A percentile compares a stretch with the other conserved stretches of the same genome.
Conservation (phyloP, 2,329 filamentous ascomycete genomes). For the Metarhizium anisopliae region DNA sequence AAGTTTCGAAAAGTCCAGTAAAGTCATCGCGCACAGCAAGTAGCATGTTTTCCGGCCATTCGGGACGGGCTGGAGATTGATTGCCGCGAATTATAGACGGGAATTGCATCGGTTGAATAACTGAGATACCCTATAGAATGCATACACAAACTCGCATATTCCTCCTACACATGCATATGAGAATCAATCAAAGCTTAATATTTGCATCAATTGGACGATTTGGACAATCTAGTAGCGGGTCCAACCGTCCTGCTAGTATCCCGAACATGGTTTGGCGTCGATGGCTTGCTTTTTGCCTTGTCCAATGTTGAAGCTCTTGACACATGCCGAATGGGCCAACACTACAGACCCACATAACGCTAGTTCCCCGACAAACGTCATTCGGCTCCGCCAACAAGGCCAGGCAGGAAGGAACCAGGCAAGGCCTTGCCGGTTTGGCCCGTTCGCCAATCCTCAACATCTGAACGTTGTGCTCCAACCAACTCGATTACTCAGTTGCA, state of each 20-base stretch:
- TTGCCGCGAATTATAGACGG: neutral
- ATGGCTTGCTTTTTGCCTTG: too few species aligned
- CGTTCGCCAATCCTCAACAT: neutral
- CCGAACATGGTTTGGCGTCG: too few species aligned
- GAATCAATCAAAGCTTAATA: neutral
- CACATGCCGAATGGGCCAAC: too few species aligned
- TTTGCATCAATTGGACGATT: neutral
- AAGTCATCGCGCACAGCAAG: neutral
- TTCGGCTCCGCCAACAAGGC: neutral
- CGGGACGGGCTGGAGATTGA: neutral
- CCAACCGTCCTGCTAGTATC: too few species aligned
- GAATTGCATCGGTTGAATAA: neutral
- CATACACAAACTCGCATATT: neutral
- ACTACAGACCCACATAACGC: neutral
- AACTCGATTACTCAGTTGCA: neutral
- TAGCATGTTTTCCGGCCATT: neutral
- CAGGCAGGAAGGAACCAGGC: neutral
- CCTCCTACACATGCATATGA: too few species aligned
- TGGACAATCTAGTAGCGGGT: too few species aligned
- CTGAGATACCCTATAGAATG: neutral
- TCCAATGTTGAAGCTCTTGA: too few species aligned
- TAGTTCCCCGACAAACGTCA: neutral
- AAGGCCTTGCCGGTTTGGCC: neutral
- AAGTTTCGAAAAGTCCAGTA: conserved; percentile 36
- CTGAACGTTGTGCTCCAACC: neutral